Conservation (phyloP, 2,329 filamentous ascomycete genomes). For the Clonostachys rosea region DNA sequence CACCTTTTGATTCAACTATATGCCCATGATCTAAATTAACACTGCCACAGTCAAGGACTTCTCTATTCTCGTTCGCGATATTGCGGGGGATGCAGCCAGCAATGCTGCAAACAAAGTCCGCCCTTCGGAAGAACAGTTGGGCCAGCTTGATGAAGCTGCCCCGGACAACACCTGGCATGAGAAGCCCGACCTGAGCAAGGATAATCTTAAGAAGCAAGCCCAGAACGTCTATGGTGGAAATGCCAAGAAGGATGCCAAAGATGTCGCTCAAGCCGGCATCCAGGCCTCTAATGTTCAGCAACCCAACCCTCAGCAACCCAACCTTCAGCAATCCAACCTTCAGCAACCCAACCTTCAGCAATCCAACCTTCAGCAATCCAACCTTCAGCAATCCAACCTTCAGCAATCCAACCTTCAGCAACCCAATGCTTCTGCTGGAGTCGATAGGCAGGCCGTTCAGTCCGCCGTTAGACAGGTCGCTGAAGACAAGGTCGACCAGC, state of each 20-base stretch:
- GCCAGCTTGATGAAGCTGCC: slow-evolving; percentile 77
- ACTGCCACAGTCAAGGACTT: slow-evolving; percentile 63
- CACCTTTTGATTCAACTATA: background rate
- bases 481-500: slow-evolving; percentile 54
- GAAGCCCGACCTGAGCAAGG: slow-evolving; percentile 68
- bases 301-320: slow-evolving; percentile 14
- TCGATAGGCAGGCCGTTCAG: slow-evolving; percentile 33
- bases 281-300: slow-evolving; percentile 4
- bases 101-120: slow-evolving; percentile 73
- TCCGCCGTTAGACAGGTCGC: slow-evolving; percentile 33
- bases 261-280: slow-evolving; percentile 51
- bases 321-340: background rate
- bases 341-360: no score
- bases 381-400: slow-evolving; percentile 22
- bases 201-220: slow-evolving; percentile 63
- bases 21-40: slow-evolving; percentile 6
- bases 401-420: slow-evolving; percentile 29
- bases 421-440: slow-evolving; percentile 42
- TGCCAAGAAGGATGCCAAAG: slow-evolving; percentile 52
- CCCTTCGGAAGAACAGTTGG: slow-evolving; percentile 71
- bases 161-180: slow-evolving; percentile 95
- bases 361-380: slow-evolving; percentile 36
- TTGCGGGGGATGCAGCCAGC: slow-evolving; percentile 82
- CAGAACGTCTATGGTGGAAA: slow-evolving; percentile 56
- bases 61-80: slow-evolving; percentile 76